phyloP scores from a whole-genome alignment of 2,329 filamentous ascomycete species.

The Arthrobotrys entomopaga region DNA sequence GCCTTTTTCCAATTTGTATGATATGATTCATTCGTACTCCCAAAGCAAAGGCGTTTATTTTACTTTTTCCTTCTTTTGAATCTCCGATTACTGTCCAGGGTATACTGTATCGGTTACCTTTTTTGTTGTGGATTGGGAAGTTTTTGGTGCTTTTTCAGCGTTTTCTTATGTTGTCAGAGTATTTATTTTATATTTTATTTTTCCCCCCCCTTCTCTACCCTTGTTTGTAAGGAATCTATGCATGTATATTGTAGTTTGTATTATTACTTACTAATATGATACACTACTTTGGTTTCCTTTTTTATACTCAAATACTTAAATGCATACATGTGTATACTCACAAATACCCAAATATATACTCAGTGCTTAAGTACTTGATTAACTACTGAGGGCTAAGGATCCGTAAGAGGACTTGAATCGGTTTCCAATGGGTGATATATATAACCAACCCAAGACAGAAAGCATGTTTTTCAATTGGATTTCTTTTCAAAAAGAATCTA shows the following conservation, averaged over 20 bases:
- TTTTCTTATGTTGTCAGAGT: slow-evolving; percentile 4
- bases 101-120: slow-evolving; percentile 10
- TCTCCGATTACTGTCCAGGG: neutral
- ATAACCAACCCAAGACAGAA: neutral
- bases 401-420: neutral
- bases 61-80: slow-evolving; percentile 7
- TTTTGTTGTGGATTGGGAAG: slow-evolving; percentile 30
- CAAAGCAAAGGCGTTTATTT: slow-evolving; percentile 31
- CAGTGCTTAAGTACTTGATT: too few species aligned
- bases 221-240: neutral
- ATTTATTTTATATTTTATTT: neutral
- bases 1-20: slow-evolving; percentile 40
- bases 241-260: slow-evolving; percentile 17
- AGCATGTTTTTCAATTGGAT: slow-evolving; percentile 21
- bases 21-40: slow-evolving; percentile 39
- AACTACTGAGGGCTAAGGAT: too few species aligned
- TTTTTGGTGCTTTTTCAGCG: slow-evolving; percentile 19
- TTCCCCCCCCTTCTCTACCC: neutral
- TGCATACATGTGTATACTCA: too few species aligned
- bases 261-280: slow-evolving; percentile 31
- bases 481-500: too few species aligned
- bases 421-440: neutral
- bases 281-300: slow-evolving; percentile 12
- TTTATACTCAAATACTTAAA: too few species aligned
- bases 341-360: too few species aligned